Evolutionary conservation across 257 asterid genomes (phyloP).

Genomic region (Thymus mandschuricus): DNA sequence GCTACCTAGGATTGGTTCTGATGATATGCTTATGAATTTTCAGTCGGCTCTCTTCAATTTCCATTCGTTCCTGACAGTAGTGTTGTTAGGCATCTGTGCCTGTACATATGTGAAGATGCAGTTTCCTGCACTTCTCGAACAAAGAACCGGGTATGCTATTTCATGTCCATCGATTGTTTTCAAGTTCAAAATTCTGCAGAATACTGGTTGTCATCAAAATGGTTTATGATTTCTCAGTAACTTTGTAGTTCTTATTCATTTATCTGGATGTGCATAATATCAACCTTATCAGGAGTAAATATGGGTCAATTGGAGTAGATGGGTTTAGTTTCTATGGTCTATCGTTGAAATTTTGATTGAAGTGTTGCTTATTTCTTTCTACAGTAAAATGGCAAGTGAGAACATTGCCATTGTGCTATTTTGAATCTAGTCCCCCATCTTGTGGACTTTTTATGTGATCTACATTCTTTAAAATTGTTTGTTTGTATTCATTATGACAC

Average conservation of each 20-base stretch:
- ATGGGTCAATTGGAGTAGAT: background rate
- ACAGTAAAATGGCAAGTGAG: slow-evolving; percentile 11
- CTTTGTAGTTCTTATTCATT: background rate
- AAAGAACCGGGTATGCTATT: slow-evolving; percentile 77
- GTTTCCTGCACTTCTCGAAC: slow-evolving; percentile 90
- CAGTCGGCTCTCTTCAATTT: slow-evolving; percentile 91
- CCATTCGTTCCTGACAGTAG: slow-evolving; percentile 90
- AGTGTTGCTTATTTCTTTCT: slow-evolving; percentile 16
- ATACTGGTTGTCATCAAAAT: slow-evolving; percentile 1
- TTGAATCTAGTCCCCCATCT: slow-evolving; percentile 16
- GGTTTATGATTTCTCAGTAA: background rate
- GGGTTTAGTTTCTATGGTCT: background rate
- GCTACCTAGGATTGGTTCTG: slow-evolving; percentile 15
- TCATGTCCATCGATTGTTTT: background rate
- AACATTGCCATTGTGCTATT: background rate
- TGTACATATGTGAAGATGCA: slow-evolving; percentile 91
- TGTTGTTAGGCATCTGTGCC: slow-evolving; percentile 84
- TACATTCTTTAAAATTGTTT: background rate
- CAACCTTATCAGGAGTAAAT: too few relatives aligned
- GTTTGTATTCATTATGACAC: background rate
- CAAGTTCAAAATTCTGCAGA: background rate
- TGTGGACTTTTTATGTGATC: background rate
- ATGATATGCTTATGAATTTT: slow-evolving; percentile 36
- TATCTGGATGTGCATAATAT: background rate
- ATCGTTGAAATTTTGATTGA: background rate